Percentiles rank a stretch among this genome's conserved stretches.
Conservation (phyloP, 306 rosid genomes). For the Prinsepia uniflora region DNA sequence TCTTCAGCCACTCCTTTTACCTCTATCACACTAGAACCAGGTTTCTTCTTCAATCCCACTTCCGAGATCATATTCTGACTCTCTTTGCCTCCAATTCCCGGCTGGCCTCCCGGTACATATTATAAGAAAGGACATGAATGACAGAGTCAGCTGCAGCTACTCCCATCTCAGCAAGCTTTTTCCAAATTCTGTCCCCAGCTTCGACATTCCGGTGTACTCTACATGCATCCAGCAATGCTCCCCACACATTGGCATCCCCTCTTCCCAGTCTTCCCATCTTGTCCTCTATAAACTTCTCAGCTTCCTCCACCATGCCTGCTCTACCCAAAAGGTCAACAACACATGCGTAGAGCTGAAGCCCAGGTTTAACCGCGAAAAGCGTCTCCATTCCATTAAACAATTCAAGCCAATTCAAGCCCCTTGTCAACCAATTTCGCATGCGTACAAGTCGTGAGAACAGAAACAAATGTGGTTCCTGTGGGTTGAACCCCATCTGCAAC, state of each 20-base stretch:
- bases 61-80: conserved; percentile 48
- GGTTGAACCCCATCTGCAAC: conserved; percentile 30
- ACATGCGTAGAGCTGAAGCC: conserved; percentile 40
- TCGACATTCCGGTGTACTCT: conserved; percentile 58
- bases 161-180: conserved; percentile 55
- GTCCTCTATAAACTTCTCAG: conserved; percentile 67
- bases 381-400: conserved; percentile 51
- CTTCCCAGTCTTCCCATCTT: conserved; percentile 65
- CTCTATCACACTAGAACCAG: conserved; percentile 82
- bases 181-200: conserved; percentile 58
- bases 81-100: conserved; percentile 65
- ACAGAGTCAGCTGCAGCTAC: conserved; percentile 59
- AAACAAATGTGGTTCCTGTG: conserved; percentile 58
- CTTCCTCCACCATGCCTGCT: conserved; percentile 62
- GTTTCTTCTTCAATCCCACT: conserved; percentile 59
- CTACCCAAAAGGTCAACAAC: conserved; percentile 63
- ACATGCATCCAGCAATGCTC: conserved; percentile 70
- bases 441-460: conserved; percentile 59
- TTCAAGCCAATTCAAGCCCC: conserved; percentile 50
- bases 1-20: conserved; percentile 65
- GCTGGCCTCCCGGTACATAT: conserved; percentile 68
- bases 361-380: conserved; percentile 28
- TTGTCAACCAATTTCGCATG: conserved; percentile 52
- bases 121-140: conserved; percentile 65
- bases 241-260: conserved; percentile 70